Conservation (phyloP, 2,329 filamentous ascomycete species). For the Fusarium udum region DNA sequence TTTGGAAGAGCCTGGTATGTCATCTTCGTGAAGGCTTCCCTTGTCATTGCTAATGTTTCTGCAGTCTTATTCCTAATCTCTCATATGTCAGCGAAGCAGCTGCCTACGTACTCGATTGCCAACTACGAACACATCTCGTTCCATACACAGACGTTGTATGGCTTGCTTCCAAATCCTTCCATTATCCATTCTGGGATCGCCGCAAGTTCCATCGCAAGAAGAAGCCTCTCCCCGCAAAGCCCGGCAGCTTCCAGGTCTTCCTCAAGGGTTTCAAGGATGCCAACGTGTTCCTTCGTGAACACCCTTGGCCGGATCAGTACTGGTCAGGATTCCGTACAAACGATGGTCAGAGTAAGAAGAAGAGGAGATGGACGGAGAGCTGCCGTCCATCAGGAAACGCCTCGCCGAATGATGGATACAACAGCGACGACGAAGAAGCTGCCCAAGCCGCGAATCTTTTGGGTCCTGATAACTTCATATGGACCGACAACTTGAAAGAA, state of each 20-base stretch:
- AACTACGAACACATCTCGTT: constrained; percentile 89
- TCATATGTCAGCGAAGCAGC: constrained; percentile 98
- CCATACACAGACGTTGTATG: constrained; percentile 96
- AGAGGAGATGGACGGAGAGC: constrained; percentile 75
- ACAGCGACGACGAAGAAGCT: constrained; percentile 66
- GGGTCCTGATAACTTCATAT: constrained; percentile 71
- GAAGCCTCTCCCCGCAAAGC: constrained; percentile 86
- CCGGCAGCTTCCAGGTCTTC: constrained; percentile 97
- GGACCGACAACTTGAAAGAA: constrained; percentile 89
- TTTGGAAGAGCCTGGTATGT: constrained; percentile 87
- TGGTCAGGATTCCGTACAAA: constrained; percentile 74
- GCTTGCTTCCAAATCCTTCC: constrained; percentile 95
- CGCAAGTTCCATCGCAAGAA: constrained; percentile 87
- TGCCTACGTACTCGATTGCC: constrained; percentile 91
- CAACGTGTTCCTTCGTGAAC: constrained; percentile 91
- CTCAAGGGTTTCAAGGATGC: constrained; percentile 97
- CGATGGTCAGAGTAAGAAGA: constrained; percentile 71
- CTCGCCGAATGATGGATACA: constrained; percentile 69
- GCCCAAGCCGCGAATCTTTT: constrained; percentile 62
- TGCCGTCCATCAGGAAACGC: constrained; percentile 71
- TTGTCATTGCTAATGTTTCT: constrained; percentile 21
- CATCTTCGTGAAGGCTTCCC: background rate
- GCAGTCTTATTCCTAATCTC: constrained; percentile 88
- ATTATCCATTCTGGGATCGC: constrained; percentile 97
- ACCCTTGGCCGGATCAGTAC: constrained; percentile 96